These are phyloP conservation scores for Lathyrus aphaca DNA, from an alignment of 306 rosid genomes.

Conservation along the genomic window DNA sequence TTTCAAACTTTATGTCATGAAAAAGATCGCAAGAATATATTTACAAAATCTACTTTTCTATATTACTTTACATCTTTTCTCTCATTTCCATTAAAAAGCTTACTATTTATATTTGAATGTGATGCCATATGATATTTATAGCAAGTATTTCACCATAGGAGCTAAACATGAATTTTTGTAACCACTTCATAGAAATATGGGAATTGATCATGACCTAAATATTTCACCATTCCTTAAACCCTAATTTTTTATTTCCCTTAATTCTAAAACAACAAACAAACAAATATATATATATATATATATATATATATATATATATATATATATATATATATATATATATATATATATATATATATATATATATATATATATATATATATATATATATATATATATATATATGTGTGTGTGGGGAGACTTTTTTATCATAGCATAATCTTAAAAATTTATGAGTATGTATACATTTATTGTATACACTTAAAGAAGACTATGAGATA, in stretches of 20 bases:
- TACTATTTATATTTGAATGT: constrained; percentile 26
- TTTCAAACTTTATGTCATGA: constrained; percentile 25
- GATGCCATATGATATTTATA: constrained; percentile 37
- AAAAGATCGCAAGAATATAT: constrained; percentile 32
- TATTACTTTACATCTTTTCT: constrained; percentile 30
- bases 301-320: too few species aligned
- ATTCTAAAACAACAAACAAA: constrained; percentile 4
- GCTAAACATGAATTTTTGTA: constrained; percentile 31
- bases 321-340: too few species aligned
- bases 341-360: too few species aligned
- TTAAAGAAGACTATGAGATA: too few species aligned
- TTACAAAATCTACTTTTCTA: constrained; percentile 41
- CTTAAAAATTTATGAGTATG: too few species aligned
- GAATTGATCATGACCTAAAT: constrained; percentile 26
- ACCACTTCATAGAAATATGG: constrained; percentile 33
- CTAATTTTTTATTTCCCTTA: not conserved
- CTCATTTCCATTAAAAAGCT: constrained; percentile 30
- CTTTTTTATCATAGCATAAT: too few species aligned
- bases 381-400: too few species aligned
- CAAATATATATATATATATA: too few species aligned
- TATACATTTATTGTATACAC: too few species aligned
- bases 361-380: too few species aligned
- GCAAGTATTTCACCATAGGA: constrained; percentile 30
- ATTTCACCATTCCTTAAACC: constrained; percentile 11
- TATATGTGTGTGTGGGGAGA: too few species aligned